phyloP scores from a whole-genome alignment of 768 basidiomycete species.

The Russula earlei region DNA sequence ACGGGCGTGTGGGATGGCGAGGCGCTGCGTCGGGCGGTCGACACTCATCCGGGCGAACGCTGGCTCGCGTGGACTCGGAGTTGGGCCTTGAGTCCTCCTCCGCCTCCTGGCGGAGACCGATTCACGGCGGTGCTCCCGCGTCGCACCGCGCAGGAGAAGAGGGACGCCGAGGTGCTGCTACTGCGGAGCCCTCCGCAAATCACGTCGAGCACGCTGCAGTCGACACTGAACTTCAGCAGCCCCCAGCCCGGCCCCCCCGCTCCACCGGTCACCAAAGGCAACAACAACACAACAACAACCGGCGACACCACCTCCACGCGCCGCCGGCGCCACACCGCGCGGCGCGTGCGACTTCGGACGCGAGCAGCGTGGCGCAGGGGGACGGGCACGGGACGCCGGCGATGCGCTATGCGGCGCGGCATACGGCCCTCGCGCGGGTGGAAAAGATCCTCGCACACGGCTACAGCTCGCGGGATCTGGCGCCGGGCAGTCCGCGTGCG shows the following conservation, averaged over 20 bases:
- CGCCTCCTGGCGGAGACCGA: constrained; percentile 25
- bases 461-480: constrained; percentile 22
- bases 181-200: constrained; percentile 49
- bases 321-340: background rate
- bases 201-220: constrained; percentile 47
- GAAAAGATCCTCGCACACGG: constrained; percentile 25
- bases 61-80: constrained; percentile 19
- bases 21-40: constrained; percentile 20
- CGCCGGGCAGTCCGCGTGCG: constrained; percentile 18
- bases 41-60: constrained; percentile 10
- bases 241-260: background rate
- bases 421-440: constrained; percentile 24
- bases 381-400: constrained; percentile 20
- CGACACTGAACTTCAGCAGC: constrained; percentile 41
- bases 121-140: constrained; percentile 35
- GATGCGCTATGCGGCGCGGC: constrained; percentile 24
- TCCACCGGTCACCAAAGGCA: background rate
- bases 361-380: constrained; percentile 5
- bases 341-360: constrained; percentile 6
- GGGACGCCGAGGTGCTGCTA: constrained; percentile 31
- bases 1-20: constrained; percentile 16
- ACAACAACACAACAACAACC: no score
- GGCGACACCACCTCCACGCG: background rate
- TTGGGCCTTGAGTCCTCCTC: constrained; percentile 20
- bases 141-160: constrained; percentile 24